Percentiles rank a stretch among this genome's conserved stretches.
These are phyloP conservation scores for Hippophae rhamnoides DNA, from an alignment of 306 rosid species.

Conservation along the genomic window DNA sequence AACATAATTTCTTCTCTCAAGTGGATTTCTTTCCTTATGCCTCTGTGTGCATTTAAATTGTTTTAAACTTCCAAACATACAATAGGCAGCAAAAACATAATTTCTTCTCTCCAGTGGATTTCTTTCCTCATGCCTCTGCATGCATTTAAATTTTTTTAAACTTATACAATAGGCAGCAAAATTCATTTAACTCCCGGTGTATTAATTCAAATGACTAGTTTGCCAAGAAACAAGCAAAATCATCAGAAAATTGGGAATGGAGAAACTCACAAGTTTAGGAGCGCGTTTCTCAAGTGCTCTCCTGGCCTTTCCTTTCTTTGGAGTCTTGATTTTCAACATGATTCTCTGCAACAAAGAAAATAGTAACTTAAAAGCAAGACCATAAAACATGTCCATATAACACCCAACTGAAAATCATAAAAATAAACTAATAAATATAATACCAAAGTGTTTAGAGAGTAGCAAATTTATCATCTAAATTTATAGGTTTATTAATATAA, in stretches of 20 bases:
- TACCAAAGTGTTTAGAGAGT: too few species aligned
- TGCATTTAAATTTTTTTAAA: not conserved
- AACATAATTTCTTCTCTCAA: not conserved
- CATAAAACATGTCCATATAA: too few species aligned
- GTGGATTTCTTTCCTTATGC: not conserved
- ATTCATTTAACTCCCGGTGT: too few species aligned
- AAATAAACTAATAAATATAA: too few species aligned
- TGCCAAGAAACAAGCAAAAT: slow-evolving; percentile 1
- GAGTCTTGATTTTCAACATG: slow-evolving; percentile 40
- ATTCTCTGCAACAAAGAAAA: not conserved
- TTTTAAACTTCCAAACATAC: not conserved
- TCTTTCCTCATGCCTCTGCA: not conserved
- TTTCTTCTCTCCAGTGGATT: not conserved
- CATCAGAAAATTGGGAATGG: not conserved
- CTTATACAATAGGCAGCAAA: too few species aligned
- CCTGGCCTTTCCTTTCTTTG: slow-evolving; percentile 44
- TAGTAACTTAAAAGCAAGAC: not conserved
- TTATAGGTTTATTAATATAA: too few species aligned
- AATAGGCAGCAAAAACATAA: not conserved
- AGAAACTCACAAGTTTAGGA: slow-evolving; percentile 56
- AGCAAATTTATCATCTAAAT: too few species aligned
- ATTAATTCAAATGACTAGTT: too few species aligned
- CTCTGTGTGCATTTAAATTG: not conserved
- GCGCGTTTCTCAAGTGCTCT: slow-evolving; percentile 81
- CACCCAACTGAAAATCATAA: too few species aligned